phyloP scores from a whole-genome alignment of 805 yeast species.

The Hanseniaspora opuntiae region DNA sequence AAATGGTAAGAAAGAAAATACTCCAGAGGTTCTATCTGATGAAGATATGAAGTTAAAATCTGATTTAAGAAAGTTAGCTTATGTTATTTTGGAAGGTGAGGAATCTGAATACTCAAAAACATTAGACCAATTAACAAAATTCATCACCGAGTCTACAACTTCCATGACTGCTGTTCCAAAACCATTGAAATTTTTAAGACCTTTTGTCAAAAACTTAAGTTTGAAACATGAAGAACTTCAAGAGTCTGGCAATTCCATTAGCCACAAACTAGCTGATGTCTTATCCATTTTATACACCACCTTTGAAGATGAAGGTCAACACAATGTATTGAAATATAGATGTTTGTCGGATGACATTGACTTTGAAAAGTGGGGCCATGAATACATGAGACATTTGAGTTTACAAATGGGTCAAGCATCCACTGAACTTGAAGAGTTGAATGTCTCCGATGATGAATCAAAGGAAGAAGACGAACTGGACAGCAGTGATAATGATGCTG shows the following conservation, averaged over 20 bases:
- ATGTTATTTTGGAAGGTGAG: constrained; percentile 49
- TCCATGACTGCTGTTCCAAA: constrained; percentile 99
- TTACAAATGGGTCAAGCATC: constrained; percentile 85
- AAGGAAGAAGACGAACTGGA: constrained; percentile 14
- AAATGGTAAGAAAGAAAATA: neutral
- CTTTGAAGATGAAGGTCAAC: constrained; percentile 64
- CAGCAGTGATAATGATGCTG: constrained; percentile 11
- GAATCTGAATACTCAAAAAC: constrained; percentile 38
- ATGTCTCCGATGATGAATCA: constrained; percentile 12
- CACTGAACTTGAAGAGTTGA: constrained; percentile 37
- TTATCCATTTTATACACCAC: constrained; percentile 93
- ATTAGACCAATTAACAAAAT: constrained; percentile 56
- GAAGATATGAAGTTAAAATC: constrained; percentile 81
- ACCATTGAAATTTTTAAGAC: constrained; percentile 88
- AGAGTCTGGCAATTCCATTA: constrained; percentile 26
- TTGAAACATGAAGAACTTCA: constrained; percentile 58
- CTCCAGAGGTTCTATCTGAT: constrained; percentile 42
- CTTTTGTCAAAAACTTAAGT: constrained; percentile 61
- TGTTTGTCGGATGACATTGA: constrained; percentile 44
- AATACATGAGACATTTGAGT: constrained; percentile 89
- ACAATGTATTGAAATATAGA: constrained; percentile 71
- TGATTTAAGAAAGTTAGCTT: constrained; percentile 77
- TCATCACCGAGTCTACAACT: constrained; percentile 83
- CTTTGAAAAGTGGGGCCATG: constrained; percentile 92
- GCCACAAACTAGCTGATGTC: constrained; percentile 64